phyloP scores from a whole-genome alignment of 1,284 basidiomycete species.

The Coniferiporia weirii region DNA sequence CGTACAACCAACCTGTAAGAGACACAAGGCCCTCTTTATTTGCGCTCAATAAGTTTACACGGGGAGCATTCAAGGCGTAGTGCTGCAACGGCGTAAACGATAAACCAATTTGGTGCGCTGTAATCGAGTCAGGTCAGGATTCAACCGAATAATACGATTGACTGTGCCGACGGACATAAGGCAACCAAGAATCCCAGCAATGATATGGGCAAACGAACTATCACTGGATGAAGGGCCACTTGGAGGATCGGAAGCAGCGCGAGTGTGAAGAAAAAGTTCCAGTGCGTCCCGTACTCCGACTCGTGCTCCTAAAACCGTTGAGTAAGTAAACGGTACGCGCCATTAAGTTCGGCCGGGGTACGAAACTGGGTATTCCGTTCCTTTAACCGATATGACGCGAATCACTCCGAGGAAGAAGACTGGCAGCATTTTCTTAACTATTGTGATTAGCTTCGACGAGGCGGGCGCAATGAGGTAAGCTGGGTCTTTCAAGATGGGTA shows the following conservation, averaged over 20 bases:
- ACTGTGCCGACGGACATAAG: slow-evolving; percentile 41
- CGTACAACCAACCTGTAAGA: slow-evolving; percentile 52
- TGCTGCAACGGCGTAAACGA: slow-evolving; percentile 49
- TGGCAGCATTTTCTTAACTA: slow-evolving; percentile 59
- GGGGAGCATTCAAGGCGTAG: slow-evolving; percentile 61
- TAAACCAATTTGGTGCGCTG: slow-evolving; percentile 70
- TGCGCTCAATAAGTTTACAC: slow-evolving; percentile 61
- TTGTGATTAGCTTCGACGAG: slow-evolving; percentile 44
- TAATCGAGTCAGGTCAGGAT: not conserved
- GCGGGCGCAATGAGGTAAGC: slow-evolving; percentile 44
- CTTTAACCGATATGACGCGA: slow-evolving; percentile 85
- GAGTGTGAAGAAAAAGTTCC: slow-evolving; percentile 99
- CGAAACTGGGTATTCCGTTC: slow-evolving; percentile 86
- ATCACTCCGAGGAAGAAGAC: slow-evolving; percentile 73
- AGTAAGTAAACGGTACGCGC: not conserved
- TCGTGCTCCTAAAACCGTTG: slow-evolving; percentile 73
- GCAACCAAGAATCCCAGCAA: slow-evolving; percentile 62
- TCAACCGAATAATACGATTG: not conserved
- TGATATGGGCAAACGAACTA: slow-evolving; percentile 53
- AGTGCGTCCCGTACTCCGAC: slow-evolving; percentile 94
- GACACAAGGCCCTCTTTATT: slow-evolving; percentile 93
- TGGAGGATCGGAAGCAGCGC: slow-evolving; percentile 77
- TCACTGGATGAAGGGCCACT: slow-evolving; percentile 62
- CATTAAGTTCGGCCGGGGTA: not conserved
- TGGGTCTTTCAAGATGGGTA: slow-evolving; percentile 64